phyloP scores from a whole-genome alignment of 345 rosid genomes.

The Barbarea vulgaris region DNA sequence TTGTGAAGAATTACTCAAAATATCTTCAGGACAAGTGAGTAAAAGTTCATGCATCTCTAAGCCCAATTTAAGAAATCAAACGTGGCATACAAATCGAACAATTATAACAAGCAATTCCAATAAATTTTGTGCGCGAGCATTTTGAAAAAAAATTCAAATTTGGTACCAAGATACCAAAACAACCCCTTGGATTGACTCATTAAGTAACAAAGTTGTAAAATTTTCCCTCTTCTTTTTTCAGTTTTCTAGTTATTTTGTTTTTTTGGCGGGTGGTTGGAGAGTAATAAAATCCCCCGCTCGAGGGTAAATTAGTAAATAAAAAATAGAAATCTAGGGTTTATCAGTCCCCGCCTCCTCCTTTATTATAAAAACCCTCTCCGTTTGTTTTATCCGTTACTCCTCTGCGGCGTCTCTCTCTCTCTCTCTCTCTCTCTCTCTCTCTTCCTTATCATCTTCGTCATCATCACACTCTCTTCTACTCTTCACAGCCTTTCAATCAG shows the following conservation, averaged over 20 bases:
- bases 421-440: slow-evolving; percentile 31
- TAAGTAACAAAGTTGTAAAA: background rate
- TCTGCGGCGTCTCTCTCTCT: slow-evolving; percentile 40
- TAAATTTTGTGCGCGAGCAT: slow-evolving; percentile 18
- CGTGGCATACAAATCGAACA: background rate
- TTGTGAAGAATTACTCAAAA: background rate
- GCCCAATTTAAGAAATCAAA: slow-evolving; percentile 2
- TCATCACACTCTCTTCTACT: background rate
- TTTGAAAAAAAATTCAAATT: slow-evolving; percentile 25
- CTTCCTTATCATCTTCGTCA: slow-evolving; percentile 38
- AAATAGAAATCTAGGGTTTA: slow-evolving; percentile 34
- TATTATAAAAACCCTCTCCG: slow-evolving; percentile 34
- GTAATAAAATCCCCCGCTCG: slow-evolving; percentile 35
- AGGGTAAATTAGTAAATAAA: slow-evolving; percentile 14
- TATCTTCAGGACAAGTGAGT: background rate
- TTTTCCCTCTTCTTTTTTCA: slow-evolving; percentile 23
- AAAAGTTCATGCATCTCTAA: slow-evolving; percentile 13
- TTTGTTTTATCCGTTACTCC: slow-evolving; percentile 42
- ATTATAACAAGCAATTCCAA: background rate
- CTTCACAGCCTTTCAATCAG: slow-evolving; percentile 7
- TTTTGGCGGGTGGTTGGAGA: slow-evolving; percentile 33
- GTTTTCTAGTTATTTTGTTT: slow-evolving; percentile 1
- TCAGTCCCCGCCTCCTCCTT: slow-evolving; percentile 38
- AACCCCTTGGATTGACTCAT: background rate
- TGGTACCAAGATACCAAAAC: slow-evolving; percentile 28